Evolutionary conservation across 2,329 filamentous ascomycete species (phyloP).

Genomic region (Stagonosporopsis cucurbitacearum): DNA sequence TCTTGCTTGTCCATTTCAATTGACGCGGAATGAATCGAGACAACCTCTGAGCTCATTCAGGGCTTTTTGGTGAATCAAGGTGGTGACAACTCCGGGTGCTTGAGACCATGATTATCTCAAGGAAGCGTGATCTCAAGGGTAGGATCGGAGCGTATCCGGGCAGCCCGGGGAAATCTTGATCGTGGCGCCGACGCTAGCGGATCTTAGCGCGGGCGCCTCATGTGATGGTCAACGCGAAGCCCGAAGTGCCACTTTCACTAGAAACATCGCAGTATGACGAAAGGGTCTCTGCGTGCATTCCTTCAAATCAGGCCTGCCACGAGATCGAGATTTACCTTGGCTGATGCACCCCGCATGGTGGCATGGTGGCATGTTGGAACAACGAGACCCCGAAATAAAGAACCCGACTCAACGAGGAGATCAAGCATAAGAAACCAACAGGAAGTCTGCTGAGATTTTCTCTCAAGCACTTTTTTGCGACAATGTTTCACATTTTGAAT

Average conservation of each 20-base stretch:
- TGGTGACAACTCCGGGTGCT: not conserved
- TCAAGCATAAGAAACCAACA: not conserved
- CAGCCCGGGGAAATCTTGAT: not conserved
- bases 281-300: too few species aligned
- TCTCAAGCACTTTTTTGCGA: not conserved
- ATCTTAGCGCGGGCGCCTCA: not conserved
- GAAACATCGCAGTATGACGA: not conserved
- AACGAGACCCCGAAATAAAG: constrained; percentile 7
- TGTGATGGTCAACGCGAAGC: not conserved
- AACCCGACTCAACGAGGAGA: not conserved
- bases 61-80: too few species aligned
- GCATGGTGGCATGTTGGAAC: constrained; percentile 1
- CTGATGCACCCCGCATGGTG: constrained; percentile 3
- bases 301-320: not conserved
- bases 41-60: too few species aligned
- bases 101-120: not conserved
- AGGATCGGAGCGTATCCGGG: not conserved
- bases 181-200: not conserved
- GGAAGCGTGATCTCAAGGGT: not conserved
- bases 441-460: not conserved
- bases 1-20: constrained; percentile 28
- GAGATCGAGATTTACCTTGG: not conserved
- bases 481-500: not conserved
- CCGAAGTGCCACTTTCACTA: not conserved
- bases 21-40: not conserved